Conservation (phyloP, 2,329 filamentous ascomycete species). For the Aspergillus piperis region DNA sequence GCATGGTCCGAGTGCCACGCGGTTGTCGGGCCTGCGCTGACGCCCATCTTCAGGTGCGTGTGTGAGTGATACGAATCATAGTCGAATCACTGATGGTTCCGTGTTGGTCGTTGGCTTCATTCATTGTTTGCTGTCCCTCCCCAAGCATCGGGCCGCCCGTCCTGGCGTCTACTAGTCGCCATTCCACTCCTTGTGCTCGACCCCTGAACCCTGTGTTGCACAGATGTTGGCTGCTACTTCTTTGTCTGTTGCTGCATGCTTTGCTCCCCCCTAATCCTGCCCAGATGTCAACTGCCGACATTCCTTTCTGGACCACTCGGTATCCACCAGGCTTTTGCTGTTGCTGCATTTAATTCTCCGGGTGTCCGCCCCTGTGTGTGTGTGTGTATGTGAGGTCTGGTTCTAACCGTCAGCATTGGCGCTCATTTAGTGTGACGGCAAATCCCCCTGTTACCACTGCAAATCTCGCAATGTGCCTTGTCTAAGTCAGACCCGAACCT, state of each 20-base stretch:
- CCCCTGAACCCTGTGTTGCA: not conserved
- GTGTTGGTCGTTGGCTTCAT: not conserved
- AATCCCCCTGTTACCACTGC: conserved; percentile 35
- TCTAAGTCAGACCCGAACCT: conserved; percentile 24
- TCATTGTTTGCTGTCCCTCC: not conserved
- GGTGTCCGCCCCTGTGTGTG: not conserved
- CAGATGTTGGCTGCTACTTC: not conserved
- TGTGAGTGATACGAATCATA: too few relatives aligned
- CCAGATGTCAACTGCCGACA: not conserved
- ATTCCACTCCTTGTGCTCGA: not conserved
- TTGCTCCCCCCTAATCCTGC: too few relatives aligned
- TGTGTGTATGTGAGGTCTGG: not conserved
- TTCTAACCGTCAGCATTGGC: not conserved
- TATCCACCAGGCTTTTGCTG: not conserved
- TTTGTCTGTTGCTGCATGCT: not conserved
- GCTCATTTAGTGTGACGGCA: conserved; percentile 30
- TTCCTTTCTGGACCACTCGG: not conserved
- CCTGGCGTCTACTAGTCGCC: not conserved
- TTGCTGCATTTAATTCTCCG: not conserved
- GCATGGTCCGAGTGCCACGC: conserved; percentile 36
- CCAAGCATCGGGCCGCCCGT: not conserved
- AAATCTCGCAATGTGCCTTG: conserved; percentile 30
- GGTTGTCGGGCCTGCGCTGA: conserved; percentile 29
- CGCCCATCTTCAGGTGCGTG: conserved; percentile 20
- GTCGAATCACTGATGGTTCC: too few relatives aligned